phyloP scores from a whole-genome alignment of 805 yeast genomes.

The Ogataea chonburiensis region DNA sequence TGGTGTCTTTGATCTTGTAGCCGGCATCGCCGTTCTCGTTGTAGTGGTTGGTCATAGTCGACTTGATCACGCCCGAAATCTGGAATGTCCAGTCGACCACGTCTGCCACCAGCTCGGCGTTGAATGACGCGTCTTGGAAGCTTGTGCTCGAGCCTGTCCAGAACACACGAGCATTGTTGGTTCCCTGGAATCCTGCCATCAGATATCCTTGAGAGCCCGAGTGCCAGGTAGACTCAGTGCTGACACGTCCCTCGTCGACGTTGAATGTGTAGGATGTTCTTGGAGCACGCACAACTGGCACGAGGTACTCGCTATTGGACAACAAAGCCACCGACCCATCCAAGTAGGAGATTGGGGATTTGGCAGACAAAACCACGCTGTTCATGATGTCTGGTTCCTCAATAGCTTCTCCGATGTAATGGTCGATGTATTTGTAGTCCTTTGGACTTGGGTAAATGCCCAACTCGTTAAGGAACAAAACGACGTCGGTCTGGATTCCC shows the following conservation, averaged over 20 bases:
- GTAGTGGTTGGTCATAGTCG: constrained; percentile 52
- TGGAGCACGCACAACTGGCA: constrained; percentile 71
- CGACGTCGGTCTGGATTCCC: constrained; percentile 58
- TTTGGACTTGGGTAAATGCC: constrained; percentile 86
- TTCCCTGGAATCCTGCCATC: constrained; percentile 76
- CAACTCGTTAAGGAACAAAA: constrained; percentile 68
- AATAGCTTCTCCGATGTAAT: constrained; percentile 44
- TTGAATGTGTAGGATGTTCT: constrained; percentile 59
- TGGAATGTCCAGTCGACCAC: constrained; percentile 73
- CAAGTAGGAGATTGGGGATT: constrained; percentile 20
- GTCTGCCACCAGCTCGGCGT: constrained; percentile 41
- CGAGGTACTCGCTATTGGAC: constrained; percentile 62
- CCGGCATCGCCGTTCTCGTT: constrained; percentile 37
- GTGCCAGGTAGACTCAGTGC: constrained; percentile 60
- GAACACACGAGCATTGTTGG: constrained; percentile 69
- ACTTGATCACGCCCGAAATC: constrained; percentile 59
- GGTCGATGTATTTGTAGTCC: constrained; percentile 61
- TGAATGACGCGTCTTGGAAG: constrained; percentile 41
- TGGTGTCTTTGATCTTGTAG: constrained; percentile 76
- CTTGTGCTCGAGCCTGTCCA: constrained; percentile 78
- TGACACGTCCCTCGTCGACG: constrained; percentile 39
- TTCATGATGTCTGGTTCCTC: constrained; percentile 33
- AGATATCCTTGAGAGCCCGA: constrained; percentile 76
- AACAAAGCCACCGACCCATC: constrained; percentile 68
- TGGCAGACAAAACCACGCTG: constrained; percentile 22